These are phyloP conservation scores for Ploettnerulaceae sp. DNA, from an alignment of 2,329 filamentous ascomycete species.

Conservation along the genomic window DNA sequence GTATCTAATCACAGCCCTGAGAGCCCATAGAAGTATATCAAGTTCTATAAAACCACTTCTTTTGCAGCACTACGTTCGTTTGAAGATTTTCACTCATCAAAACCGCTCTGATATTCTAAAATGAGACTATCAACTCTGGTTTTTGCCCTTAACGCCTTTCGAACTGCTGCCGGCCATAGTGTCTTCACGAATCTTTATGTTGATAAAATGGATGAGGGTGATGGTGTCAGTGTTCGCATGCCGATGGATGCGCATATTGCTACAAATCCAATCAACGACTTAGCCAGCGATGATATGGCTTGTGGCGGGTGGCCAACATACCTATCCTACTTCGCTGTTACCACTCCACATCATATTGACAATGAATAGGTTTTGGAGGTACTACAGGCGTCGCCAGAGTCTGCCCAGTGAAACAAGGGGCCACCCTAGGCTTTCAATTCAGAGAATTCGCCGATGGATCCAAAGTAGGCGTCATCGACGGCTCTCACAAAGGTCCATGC, in stretches of 20 bases:
- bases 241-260: slow-evolving; percentile 46
- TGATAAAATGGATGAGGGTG: slow-evolving; percentile 59
- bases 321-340: too few species aligned
- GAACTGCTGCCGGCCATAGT: slow-evolving; percentile 49
- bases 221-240: slow-evolving; percentile 68
- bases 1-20: too few species aligned
- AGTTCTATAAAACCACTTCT: too few species aligned
- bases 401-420: slow-evolving; percentile 33
- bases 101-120: background rate
- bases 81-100: too few species aligned
- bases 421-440: slow-evolving; percentile 51
- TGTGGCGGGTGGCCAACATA: slow-evolving; percentile 51
- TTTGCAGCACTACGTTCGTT: too few species aligned
- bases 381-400: slow-evolving; percentile 44
- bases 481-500: slow-evolving; percentile 62
- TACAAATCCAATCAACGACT: slow-evolving; percentile 52
- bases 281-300: slow-evolving; percentile 60
- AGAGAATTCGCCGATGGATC: slow-evolving; percentile 54
- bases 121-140: slow-evolving; percentile 14
- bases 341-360: background rate
- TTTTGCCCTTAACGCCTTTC: slow-evolving; percentile 18
- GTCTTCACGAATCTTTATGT: slow-evolving; percentile 60
- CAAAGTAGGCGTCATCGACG: slow-evolving; percentile 52
- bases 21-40: too few species aligned
- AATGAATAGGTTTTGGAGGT: slow-evolving; percentile 41